Conservation (phyloP, 164 flowering plant genomes). For the Piper longum region DNA sequence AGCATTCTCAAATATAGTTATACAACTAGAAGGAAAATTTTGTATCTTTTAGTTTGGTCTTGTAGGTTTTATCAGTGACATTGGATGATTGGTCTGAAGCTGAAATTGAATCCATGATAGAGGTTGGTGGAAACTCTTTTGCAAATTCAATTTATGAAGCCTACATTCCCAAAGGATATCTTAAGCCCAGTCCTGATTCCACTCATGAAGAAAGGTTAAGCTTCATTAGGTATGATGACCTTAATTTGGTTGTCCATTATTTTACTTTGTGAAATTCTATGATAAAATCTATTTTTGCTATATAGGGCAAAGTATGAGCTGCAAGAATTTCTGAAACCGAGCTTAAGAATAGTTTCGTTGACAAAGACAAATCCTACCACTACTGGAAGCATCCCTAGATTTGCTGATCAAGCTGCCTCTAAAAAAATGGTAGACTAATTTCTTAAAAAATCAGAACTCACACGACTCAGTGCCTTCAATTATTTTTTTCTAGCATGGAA, state of each 20-base stretch:
- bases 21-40: neutral
- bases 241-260: too few relatives aligned
- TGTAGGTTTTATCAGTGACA: slow-evolving; percentile 88
- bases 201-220: slow-evolving; percentile 51
- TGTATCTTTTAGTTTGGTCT: neutral
- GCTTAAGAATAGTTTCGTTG: slow-evolving; percentile 37
- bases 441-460: neutral
- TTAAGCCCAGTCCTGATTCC: slow-evolving; percentile 66
- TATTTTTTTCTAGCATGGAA: too few relatives aligned
- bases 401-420: slow-evolving; percentile 41
- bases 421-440: slow-evolving; percentile 24
- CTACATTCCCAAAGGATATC: slow-evolving; percentile 23
- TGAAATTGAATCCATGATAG: slow-evolving; percentile 80
- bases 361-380: slow-evolving; percentile 32
- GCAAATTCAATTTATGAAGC: slow-evolving; percentile 59
- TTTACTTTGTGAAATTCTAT: too few relatives aligned
- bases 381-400: slow-evolving; percentile 29
- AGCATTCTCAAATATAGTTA: neutral
- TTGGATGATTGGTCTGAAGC: slow-evolving; percentile 95
- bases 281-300: neutral
- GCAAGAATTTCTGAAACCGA: slow-evolving; percentile 42
- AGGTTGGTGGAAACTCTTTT: slow-evolving; percentile 91
- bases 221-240: slow-evolving; percentile 55
- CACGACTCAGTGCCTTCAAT: too few relatives aligned
- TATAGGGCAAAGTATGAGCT: slow-evolving; percentile 80